phyloP scores from a whole-genome alignment of 257 asterid species.

The Dorcoceras hygrometricum region DNA sequence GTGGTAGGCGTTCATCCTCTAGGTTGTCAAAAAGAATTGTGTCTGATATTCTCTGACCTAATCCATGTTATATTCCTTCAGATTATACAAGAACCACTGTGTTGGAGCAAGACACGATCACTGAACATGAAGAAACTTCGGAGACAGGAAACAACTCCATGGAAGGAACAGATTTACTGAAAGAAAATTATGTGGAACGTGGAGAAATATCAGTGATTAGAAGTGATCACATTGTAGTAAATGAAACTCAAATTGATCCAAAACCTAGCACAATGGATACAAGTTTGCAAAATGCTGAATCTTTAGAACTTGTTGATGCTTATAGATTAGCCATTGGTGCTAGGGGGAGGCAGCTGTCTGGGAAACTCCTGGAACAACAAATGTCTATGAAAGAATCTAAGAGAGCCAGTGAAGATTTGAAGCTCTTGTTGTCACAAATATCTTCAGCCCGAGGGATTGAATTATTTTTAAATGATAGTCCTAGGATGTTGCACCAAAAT shows the following conservation, averaged over 20 bases:
- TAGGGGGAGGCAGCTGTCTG: conserved; percentile 68
- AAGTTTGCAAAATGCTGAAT: conserved; percentile 32
- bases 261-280: conserved; percentile 37
- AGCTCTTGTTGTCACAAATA: conserved; percentile 64
- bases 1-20: neutral
- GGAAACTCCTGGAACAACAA: conserved; percentile 73
- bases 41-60: neutral
- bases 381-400: conserved; percentile 68
- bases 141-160: conserved; percentile 26
- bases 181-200: conserved; percentile 22
- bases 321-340: conserved; percentile 66
- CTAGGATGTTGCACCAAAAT: conserved; percentile 47
- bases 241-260: conserved; percentile 34
- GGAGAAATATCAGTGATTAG: conserved; percentile 25
- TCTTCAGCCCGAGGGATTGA: conserved; percentile 62
- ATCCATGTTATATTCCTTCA: conserved; percentile 25
- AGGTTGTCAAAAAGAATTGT: neutral
- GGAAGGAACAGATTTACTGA: conserved; percentile 19
- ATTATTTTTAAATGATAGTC: conserved; percentile 43
- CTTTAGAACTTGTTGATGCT: conserved; percentile 78
- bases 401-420: conserved; percentile 70
- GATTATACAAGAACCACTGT: conserved; percentile 29
- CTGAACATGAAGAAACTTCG: conserved; percentile 34
- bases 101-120: conserved; percentile 26
- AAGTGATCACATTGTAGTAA: conserved; percentile 27